Evolutionary conservation across 2,329 filamentous ascomycete species (phyloP), one percentile per base, ranked within the genome.

Genomic region (Colletotrichum sp.): DNA sequence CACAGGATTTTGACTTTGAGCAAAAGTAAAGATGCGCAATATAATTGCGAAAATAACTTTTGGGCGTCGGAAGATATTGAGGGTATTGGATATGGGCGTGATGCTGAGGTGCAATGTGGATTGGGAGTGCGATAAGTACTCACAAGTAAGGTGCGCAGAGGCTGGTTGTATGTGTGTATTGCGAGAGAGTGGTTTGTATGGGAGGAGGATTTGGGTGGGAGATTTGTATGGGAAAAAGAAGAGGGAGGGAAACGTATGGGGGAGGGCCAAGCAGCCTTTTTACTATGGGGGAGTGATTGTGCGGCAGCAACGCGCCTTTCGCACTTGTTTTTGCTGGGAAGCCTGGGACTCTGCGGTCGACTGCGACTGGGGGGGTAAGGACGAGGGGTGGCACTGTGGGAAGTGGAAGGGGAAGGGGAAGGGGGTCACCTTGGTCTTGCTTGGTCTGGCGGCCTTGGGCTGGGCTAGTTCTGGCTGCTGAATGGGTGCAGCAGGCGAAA

Each of bases 271-370:
- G 87, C 87, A 87, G 87, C 89, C 89, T 91, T 92, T 92, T 92
- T 91, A 92, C 90, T 91, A 89, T 90, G 90, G 88, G 88, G 85
- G 89, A 89, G 88, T 91, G 90, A 91, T 92, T 91, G 89, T 86
- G 88, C 83, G 85, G 83, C 83, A 80, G 81, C 82, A 81, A 82
- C 82, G 85, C 83, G 83, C 79, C 80, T 78, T 78, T 81, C 79
- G 80, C 78, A 77, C 78, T 81, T 78, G 80, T 79, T 81, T 78
- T 79, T 78, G 80, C 75, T 78, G 80, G 71, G 63, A 64, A 76
- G 74, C 59, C 70, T 73, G 70, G 74, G 74, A 76, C 64, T 59
- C 65, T 49, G 68, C 26, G 68, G 57, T 32, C 52, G 73, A 64
- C 69, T 55, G 67, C 36, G 36, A 39, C 36, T 39, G 15, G 36